Evolutionary conservation across 2,329 filamentous ascomycete species (phyloP).

Genomic region (Cordyceps militaris): DNA sequence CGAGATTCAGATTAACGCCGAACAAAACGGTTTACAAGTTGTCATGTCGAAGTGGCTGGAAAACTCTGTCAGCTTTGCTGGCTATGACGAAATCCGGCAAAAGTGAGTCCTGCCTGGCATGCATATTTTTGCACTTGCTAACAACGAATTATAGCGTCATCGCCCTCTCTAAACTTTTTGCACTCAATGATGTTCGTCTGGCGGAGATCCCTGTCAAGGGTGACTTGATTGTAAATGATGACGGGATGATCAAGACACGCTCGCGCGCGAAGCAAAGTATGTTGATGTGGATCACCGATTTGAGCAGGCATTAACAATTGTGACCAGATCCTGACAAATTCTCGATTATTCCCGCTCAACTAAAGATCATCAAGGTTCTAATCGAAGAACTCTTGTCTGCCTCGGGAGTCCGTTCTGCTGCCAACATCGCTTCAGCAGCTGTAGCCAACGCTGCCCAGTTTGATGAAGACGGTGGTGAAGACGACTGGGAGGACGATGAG

Average conservation of each 20-base stretch:
- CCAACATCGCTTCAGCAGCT: conserved; percentile 56
- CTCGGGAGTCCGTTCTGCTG: conserved; percentile 55
- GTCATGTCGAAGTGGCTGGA: conserved; percentile 95
- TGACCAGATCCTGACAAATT: conserved; percentile 72
- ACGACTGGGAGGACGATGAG: conserved; percentile 82
- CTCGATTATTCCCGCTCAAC: conserved; percentile 75
- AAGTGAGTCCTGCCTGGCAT: conserved; percentile 73
- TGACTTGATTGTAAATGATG: conserved; percentile 76
- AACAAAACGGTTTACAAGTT: conserved; percentile 75
- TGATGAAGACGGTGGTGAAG: conserved; percentile 66
- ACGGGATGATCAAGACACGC: conserved; percentile 80
- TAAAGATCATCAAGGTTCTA: conserved; percentile 95
- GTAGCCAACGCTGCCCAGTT: conserved; percentile 53
- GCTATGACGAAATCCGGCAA: conserved; percentile 93
- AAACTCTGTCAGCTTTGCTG: conserved; percentile 95
- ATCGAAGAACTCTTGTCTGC: conserved; percentile 85
- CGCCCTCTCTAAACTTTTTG: conserved; percentile 85
- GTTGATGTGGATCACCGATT: conserved; percentile 21
- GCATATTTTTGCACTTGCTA: not conserved
- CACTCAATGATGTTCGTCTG: conserved; percentile 74
- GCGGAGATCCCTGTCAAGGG: conserved; percentile 80
- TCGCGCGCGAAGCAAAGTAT: conserved; percentile 79
- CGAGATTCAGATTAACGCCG: conserved; percentile 66
- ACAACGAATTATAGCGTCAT: conserved; percentile 57
- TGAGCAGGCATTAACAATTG: conserved; percentile 18